Conservation (phyloP, 2,329 filamentous ascomycete genomes). For the Pseudogymnoascus sp. region DNA sequence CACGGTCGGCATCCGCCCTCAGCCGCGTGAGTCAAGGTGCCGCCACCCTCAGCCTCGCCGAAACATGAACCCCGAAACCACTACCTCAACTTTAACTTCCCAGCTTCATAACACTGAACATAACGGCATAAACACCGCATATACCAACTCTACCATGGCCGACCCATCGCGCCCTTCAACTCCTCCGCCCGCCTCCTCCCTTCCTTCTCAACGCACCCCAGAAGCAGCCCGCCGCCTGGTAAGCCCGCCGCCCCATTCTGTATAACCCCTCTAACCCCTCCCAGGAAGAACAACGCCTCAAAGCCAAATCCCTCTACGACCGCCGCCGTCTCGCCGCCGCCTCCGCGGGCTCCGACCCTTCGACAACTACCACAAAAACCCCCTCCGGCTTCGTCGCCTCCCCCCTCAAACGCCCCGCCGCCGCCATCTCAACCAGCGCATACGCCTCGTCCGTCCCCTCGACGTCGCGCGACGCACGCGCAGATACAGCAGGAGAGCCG, state of each 20-base stretch:
- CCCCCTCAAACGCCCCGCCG: constrained; percentile 64
- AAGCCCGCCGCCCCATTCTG: not conserved
- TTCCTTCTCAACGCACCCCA: not conserved
- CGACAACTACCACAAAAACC: constrained; percentile 38
- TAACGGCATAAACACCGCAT: not conserved
- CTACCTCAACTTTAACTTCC: constrained; percentile 13
- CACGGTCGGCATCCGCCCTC: not conserved
- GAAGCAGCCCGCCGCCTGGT: not conserved
- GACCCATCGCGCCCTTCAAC: not conserved
- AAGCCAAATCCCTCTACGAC: constrained; percentile 53
- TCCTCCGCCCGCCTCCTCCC: not conserved
- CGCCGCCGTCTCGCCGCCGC: constrained; percentile 14
- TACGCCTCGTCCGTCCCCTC: constrained; percentile 35
- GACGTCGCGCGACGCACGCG: constrained; percentile 62
- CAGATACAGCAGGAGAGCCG: constrained; percentile 22
- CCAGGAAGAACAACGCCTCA: constrained; percentile 79
- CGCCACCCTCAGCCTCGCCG: not conserved
- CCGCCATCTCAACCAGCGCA: constrained; percentile 48
- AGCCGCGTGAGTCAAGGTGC: constrained; percentile 7
- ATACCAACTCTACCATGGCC: not conserved
- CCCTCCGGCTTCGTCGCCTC: constrained; percentile 63
- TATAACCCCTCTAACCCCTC: not conserved
- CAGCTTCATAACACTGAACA: not conserved
- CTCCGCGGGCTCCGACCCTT: constrained; percentile 24
- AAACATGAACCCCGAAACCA: not conserved